Evolutionary conservation across 495 filamentous ascomycete genomes (phyloP).

Genomic region (Copromyces sp.): DNA sequence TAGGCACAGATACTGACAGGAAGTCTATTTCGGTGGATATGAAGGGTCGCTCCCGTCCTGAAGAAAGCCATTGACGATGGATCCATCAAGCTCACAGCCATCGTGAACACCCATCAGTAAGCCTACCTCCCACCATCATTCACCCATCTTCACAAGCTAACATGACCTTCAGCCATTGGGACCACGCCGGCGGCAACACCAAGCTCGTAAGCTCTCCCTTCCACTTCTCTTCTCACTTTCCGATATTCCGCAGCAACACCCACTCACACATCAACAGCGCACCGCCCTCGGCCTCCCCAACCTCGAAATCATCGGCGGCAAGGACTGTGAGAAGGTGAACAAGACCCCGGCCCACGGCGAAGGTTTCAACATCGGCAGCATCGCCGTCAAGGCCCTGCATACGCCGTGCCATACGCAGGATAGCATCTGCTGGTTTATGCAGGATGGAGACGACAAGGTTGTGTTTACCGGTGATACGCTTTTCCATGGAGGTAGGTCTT

Average conservation of each 20-base stretch:
- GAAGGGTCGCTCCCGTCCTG: conserved; percentile 71
- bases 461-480: conserved; percentile 96
- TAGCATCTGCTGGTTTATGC: conserved; percentile 81
- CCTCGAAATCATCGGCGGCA: conserved; percentile 76
- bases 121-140: conserved; percentile 16
- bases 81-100: conserved; percentile 72
- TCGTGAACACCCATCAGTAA: conserved; percentile 97
- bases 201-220: conserved; percentile 47
- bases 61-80: conserved; percentile 59
- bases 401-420: conserved; percentile 98
- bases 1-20: neutral
- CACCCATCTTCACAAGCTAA: neutral
- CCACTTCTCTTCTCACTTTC: neutral
- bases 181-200: conserved; percentile 88
- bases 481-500: conserved; percentile 72
- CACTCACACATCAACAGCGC: conserved; percentile 39
- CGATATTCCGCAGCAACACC: neutral
- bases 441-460: conserved; percentile 69
- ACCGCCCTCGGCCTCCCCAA: conserved; percentile 44
- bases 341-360: conserved; percentile 62
- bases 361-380: conserved; percentile 75
- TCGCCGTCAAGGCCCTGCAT: conserved; percentile 79
- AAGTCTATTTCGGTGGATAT: neutral
- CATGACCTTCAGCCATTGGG: conserved; percentile 59
- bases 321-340: conserved; percentile 72